Evolutionary conservation across 2,329 filamentous ascomycete species (phyloP).

Genomic region (Stagonosporopsis vannaccii): DNA sequence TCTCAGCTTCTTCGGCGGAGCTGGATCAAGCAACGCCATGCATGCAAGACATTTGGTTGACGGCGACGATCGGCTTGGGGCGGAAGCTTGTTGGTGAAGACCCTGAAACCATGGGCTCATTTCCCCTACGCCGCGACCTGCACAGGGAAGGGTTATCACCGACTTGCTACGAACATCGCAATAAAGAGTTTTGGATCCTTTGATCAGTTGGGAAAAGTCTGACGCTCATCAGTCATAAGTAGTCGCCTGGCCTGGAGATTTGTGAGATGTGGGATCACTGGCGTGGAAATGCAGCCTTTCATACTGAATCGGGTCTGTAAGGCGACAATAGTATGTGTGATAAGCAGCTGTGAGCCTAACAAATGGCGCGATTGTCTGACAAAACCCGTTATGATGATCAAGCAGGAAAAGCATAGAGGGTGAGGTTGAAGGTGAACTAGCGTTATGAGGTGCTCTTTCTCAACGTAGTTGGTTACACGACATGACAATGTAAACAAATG

Average conservation of each 20-base stretch:
- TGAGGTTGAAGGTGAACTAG: neutral
- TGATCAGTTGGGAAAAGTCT: neutral
- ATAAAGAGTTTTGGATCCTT: neutral
- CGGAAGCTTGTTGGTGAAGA: slow-evolving; percentile 30
- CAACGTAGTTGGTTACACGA: neutral
- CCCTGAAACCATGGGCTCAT: slow-evolving; percentile 25
- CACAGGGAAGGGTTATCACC: neutral
- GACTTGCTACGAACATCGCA: slow-evolving; percentile 6
- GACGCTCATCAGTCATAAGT: slow-evolving; percentile 1
- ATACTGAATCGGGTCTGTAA: neutral
- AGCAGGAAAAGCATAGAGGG: neutral
- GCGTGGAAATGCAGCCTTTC: neutral
- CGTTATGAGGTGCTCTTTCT: neutral
- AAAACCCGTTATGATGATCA: neutral
- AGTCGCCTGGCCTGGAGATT: neutral
- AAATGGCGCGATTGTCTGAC: neutral
- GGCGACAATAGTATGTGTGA: neutral
- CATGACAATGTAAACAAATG: neutral
- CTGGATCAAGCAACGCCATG: slow-evolving; percentile 38
- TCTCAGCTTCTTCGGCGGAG: neutral
- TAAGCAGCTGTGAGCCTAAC: neutral
- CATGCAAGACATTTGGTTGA: slow-evolving; percentile 21
- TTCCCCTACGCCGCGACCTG: slow-evolving; percentile 3
- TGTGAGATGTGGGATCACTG: neutral
- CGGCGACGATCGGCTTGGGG: slow-evolving; percentile 25